Evolutionary conservation across 441 rosid species (phyloP), one percentile per base, ranked within the genome.

Genomic region (Aleurites moluccanus): DNA sequence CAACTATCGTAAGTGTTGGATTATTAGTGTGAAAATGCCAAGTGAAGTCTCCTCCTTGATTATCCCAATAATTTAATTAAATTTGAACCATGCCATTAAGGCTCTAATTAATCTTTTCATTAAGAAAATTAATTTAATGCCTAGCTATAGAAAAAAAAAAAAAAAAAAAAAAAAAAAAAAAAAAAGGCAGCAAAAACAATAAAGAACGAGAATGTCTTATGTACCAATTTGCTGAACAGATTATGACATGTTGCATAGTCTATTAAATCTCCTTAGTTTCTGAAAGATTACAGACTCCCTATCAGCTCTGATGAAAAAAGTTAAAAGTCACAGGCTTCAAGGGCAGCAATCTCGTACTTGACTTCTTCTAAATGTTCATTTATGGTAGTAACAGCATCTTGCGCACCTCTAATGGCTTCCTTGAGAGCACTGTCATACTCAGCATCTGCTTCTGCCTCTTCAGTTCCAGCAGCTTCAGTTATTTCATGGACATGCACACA

Each of bases 381-480:
- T 77, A 92, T 92, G 80, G 88, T 66, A 72, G 90, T 91, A 23
- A 91, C 97, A 60, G 93, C 88, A 57, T 89, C 97, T 81, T 94
- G 97, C 78, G 92, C 91, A 4, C 94, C 97, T 87, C 91, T 86
- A 71, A 94, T 92, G 63, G 97, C 97, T 86, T 91, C 94, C 70
- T 92, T 94, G 13, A 92, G 84, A 68, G 89, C 95, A 77, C 88
- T 91, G 70, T 92, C 97, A 42, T 79, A 90, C 80, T 88, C 92
- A 1, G 94, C 96, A 83, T 91, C 91, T 4, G 94, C 96, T 72
- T 94, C 97, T 18, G 90, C 98, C 78, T 89, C 97, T 80, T 91
- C 93, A 27, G 94, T 92, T 73, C 94, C 95, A 9, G 78, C 79
- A 9, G 86, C 90, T 81, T 89, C 94, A 0, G 94, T 92, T 77